Base-by-base conservation (phyloP, 106 monocot species). In the Gastrodia elata region DNA sequence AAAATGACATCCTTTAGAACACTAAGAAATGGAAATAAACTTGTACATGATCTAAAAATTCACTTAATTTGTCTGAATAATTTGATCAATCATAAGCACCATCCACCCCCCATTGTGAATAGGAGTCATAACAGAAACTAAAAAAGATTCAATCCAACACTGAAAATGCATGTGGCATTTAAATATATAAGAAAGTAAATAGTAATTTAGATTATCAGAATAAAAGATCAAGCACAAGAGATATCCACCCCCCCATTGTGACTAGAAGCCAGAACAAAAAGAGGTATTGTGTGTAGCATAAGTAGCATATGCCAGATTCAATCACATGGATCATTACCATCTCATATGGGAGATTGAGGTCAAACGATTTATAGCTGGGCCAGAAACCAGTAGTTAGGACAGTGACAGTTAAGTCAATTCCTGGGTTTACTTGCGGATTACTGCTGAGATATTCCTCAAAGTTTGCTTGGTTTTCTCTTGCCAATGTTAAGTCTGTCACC, bases 301-400 rank as follows among this genome's bases (percentile, higher is more conserved):
- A 61, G 13, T 13, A 30, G n/a, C 30, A 26, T 10, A 61, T 52
- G 1, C 6, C 6, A 22, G 18, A 37, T 67, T 37, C 64, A 64
- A 20, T 36, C 15, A 20, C 5, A 40, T 69, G 18, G 3, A 41
- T 78, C 3, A 73, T 57, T 83, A 92, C 97, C 92, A 97, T 90
- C 68, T 97, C 97, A 14, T 77, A 82, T 64, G 97, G 97, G 75
- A 97, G 97, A 69, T 88, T 97, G 76, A 97, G 90, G 72, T 97
- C 97, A 83, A 90, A 91, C 10, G 92, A 88, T 80, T 93, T 93
- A 49, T 97, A 97, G 68, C 90, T 93, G 28, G 97, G 97, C 97
- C 97, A 97, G 74, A 97, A 97, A 46, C 97, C 97, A 71, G 97
- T 97, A 55, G 92, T 97, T n/a, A 97, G 72, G 35, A 97, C 93